Evolutionary conservation across 108 stramenopile species (phyloP).

Genomic region (Nitzschia putrida): DNA sequence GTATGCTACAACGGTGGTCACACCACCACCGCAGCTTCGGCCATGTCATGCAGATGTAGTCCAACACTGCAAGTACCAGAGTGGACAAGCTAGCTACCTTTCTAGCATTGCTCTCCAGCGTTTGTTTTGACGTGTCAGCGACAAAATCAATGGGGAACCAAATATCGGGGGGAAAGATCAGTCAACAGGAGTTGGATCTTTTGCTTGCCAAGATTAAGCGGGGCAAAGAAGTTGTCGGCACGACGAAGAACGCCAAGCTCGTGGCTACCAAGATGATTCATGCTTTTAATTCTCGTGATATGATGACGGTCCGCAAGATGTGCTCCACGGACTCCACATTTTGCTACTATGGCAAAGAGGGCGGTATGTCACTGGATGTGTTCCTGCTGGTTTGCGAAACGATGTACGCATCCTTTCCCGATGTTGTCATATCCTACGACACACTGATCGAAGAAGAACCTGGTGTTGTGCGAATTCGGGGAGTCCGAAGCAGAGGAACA

Average conservation of each 20-base stretch:
- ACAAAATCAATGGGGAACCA: too few species aligned
- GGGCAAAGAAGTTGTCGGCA: too few species aligned
- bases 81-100: too few species aligned
- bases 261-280: neutral
- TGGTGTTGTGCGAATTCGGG: neutral
- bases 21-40: too few species aligned
- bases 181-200: too few species aligned
- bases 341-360: neutral
- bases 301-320: neutral
- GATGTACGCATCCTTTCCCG: neutral
- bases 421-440: neutral
- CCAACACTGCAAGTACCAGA: too few species aligned
- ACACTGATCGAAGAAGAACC: neutral
- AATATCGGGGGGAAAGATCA: too few species aligned
- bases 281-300: neutral
- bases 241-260: neutral
- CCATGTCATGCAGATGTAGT: too few species aligned
- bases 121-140: too few species aligned
- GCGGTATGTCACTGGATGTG: neutral
- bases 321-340: neutral
- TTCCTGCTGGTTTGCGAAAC: neutral
- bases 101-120: too few species aligned
- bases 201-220: too few species aligned
- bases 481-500: neutral
- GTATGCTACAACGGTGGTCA: too few species aligned